phyloP scores from a whole-genome alignment of 2,329 filamentous ascomycete genomes.

The Exutisphaerella laricina region DNA sequence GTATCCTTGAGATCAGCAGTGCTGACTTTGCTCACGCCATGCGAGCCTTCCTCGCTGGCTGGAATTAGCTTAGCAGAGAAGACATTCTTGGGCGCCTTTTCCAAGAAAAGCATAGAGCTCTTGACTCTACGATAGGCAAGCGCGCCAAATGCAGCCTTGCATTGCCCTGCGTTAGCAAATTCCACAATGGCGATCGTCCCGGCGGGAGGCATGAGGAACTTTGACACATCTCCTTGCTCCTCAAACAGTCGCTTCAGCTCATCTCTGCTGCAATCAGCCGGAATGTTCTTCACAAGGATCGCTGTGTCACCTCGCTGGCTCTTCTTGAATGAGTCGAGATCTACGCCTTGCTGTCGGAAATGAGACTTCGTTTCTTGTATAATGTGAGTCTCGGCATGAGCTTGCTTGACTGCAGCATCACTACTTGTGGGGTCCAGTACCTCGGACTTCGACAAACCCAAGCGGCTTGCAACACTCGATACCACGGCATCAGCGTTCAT shows the following conservation, averaged over 20 bases:
- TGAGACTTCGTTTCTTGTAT: slow-evolving; percentile 96
- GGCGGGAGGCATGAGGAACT: slow-evolving; percentile 84
- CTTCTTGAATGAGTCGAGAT: slow-evolving; percentile 85
- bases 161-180: slow-evolving; percentile 71
- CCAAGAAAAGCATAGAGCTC: slow-evolving; percentile 84
- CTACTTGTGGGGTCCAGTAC: slow-evolving; percentile 92
- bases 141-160: slow-evolving; percentile 74
- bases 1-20: slow-evolving; percentile 62
- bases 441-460: slow-evolving; percentile 87
- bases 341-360: slow-evolving; percentile 80
- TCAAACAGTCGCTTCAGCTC: slow-evolving; percentile 78
- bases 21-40: slow-evolving; percentile 54
- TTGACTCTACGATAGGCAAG: slow-evolving; percentile 87
- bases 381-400: slow-evolving; percentile 89
- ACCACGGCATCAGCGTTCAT: slow-evolving; percentile 95
- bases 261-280: slow-evolving; percentile 71
- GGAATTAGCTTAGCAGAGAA: slow-evolving; percentile 46
- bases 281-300: slow-evolving; percentile 92
- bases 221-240: slow-evolving; percentile 73
- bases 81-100: slow-evolving; percentile 83
- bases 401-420: slow-evolving; percentile 92
- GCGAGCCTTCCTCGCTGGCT: slow-evolving; percentile 18
- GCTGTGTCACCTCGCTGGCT: slow-evolving; percentile 77
- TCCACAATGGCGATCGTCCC: slow-evolving; percentile 93
- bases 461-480: slow-evolving; percentile 74